Percentiles rank a stretch among this genome's conserved stretches.
Evolutionary conservation across 345 rosid genomes (phyloP).

Genomic region (Lenwebbia sp.): DNA sequence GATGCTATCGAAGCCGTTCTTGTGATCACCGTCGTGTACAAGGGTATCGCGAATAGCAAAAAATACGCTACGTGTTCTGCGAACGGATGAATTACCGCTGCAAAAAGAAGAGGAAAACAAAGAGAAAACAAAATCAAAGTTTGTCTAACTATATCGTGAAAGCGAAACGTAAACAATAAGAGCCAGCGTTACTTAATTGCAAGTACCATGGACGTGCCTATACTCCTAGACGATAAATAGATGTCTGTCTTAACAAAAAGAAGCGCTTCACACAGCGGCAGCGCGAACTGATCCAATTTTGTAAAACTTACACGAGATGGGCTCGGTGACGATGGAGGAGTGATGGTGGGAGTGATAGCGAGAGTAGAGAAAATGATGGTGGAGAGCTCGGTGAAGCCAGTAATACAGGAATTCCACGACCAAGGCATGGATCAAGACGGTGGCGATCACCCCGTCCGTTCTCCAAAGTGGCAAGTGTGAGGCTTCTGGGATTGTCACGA

Average conservation of each 20-base stretch:
- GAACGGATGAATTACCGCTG: constrained; percentile 50
- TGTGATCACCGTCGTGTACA: not conserved
- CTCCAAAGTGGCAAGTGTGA: constrained; percentile 41
- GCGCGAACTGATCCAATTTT: too few relatives aligned
- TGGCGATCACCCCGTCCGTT: constrained; percentile 29
- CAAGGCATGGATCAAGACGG: constrained; percentile 34
- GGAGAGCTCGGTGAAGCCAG: constrained; percentile 70
- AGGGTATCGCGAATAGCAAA: constrained; percentile 24
- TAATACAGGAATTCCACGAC: constrained; percentile 71
- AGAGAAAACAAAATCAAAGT: not conserved
- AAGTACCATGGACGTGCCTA: not conserved
- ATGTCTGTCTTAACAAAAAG: not conserved
- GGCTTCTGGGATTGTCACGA: not conserved
- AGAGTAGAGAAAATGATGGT: constrained; percentile 62
- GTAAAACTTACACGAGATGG: constrained; percentile 33
- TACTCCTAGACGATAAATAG: not conserved
- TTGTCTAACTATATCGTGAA: not conserved
- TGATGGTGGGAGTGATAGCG: constrained; percentile 87
- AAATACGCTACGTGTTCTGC: constrained; percentile 31
- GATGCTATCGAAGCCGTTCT: constrained; percentile 14
- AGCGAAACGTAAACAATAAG: not conserved
- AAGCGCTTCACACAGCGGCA: not conserved
- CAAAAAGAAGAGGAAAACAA: not conserved
- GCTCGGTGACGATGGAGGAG: constrained; percentile 61
- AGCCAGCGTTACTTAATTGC: not conserved